A percentile compares a stretch with the other conserved stretches of the same genome.
Conservation (phyloP, 192 early-diverging fungal genomes). For the Haplosporangium gracile region DNA sequence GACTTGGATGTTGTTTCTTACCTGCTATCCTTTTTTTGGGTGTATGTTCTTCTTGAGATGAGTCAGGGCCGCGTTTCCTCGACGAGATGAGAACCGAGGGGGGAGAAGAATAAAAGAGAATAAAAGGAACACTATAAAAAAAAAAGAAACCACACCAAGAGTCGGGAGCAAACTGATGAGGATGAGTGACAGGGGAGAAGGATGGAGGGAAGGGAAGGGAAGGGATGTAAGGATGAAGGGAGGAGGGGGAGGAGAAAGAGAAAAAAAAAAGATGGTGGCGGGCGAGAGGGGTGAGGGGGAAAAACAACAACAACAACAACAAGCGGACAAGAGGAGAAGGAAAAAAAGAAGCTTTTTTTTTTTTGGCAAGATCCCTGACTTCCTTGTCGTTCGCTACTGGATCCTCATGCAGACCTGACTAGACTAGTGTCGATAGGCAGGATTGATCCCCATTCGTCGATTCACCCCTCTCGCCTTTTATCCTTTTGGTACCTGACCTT, state of each 20-base stretch:
- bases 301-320: background rate
- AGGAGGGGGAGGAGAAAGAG: background rate
- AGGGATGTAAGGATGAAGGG: constrained; percentile 4
- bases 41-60: background rate
- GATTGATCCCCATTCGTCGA: background rate
- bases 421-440: background rate
- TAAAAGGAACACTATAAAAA: background rate
- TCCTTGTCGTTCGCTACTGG: background rate
- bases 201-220: background rate
- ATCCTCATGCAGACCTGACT: background rate
- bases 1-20: background rate
- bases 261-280: too few relatives aligned
- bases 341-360: constrained; percentile 7
- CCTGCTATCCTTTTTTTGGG: background rate
- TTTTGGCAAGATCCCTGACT: background rate
- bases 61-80: background rate
- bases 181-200: background rate
- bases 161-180: background rate
- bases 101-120: background rate
- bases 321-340: background rate
- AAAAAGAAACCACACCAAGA: constrained; percentile 1
- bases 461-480: background rate
- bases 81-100: constrained; percentile 7
- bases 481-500: background rate
- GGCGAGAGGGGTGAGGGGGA: background rate